Base-by-base conservation (phyloP, 2,329 filamentous ascomycete genomes). In the Calonectria pauciramosa region DNA sequence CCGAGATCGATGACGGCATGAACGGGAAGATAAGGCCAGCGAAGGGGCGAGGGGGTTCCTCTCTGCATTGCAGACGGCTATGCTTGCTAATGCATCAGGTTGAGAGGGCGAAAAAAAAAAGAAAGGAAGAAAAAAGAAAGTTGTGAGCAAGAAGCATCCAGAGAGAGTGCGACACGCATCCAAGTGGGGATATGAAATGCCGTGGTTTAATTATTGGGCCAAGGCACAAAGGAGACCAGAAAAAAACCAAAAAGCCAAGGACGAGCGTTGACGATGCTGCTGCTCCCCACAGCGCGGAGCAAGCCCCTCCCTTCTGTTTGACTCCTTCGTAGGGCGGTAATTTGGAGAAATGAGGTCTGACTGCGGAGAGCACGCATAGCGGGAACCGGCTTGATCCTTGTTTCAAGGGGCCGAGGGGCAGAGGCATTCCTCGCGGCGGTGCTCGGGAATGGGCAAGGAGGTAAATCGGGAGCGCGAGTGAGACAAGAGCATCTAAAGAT, bases 321-420 rank as follows among this genome's bases (percentile, higher is more conserved):
- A 47, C 60, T 65, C 41, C 23, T n/a, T 63, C 18, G 44, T 49
- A 70, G 51, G 51, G 66, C 51, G 66, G 51, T 49, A 71, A 59
- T 34, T 47, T 59, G 51, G 34, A 59, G 59, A 65, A 67, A 49
- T 20, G 51, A 67, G 30, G 51, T 32, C 63, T 47, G 34, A 65
- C 38, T 65, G 49, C 38, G 26, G 63, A 52, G 32, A 60, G 11
- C 13, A 64, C 26, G 26, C 28, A 47, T 67, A 23, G 63, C 64
- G 70, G 63, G 70, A 72, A 67, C 70, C 23, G 20, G 52, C 51
- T 34, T 67, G 28, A 72, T 67, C 63, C 70, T 52, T 72, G 63
- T 36, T 67, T 32, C n/a, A 60, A 72, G 54, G 49, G 66, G 66
- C 7, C 13, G 60, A 44, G 26, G 34, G 60, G 18, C 26, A 54